Percentiles rank a stretch among this genome's conserved stretches.
These are phyloP conservation scores for Globisporangium takayamanum DNA, from an alignment of 352 stramenopile species.

Conservation along the genomic window DNA sequence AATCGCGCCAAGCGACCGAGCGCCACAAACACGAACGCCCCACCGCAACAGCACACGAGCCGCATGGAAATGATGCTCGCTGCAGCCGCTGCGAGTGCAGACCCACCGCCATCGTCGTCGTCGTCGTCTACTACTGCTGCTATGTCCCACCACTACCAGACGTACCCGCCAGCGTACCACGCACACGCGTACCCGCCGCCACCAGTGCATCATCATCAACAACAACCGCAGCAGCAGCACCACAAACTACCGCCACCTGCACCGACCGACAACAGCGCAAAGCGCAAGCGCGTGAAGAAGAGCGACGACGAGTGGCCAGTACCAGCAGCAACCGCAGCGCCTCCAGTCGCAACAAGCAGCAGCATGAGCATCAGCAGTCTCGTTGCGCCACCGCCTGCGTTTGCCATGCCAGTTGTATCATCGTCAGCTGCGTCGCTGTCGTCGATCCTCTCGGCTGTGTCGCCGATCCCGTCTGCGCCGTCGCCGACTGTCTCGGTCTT, in stretches of 20 bases:
- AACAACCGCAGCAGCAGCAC: slow-evolving; percentile 3
- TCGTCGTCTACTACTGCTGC: background rate
- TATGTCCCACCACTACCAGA: background rate
- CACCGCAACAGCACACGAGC: slow-evolving; percentile 24
- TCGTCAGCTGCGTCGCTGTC: slow-evolving; percentile 11
- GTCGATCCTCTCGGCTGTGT: slow-evolving; percentile 15
- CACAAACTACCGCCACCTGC: too few species aligned
- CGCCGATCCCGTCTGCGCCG: slow-evolving; percentile 7
- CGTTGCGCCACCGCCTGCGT: slow-evolving; percentile 6
- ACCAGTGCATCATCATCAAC: slow-evolving; percentile 1
- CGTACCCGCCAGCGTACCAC: slow-evolving; percentile 3
- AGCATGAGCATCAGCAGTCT: slow-evolving; percentile 19
- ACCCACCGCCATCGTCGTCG: background rate
- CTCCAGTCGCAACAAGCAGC: background rate
- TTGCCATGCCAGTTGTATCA: slow-evolving; percentile 6
- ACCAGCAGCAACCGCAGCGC: background rate
- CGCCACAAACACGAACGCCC: background rate
- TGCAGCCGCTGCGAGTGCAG: slow-evolving; percentile 6
- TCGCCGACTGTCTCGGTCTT: slow-evolving; percentile 35
- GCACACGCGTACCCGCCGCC: background rate
- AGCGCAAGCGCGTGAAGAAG: slow-evolving; percentile 54
- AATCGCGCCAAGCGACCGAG: slow-evolving; percentile 23
- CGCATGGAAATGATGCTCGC: slow-evolving; percentile 48
- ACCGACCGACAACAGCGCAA: slow-evolving; percentile 8
- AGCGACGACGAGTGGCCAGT: slow-evolving; percentile 17